phyloP scores from a whole-genome alignment of 2,329 filamentous ascomycete species.

The Pestalotiopsis sp. region DNA sequence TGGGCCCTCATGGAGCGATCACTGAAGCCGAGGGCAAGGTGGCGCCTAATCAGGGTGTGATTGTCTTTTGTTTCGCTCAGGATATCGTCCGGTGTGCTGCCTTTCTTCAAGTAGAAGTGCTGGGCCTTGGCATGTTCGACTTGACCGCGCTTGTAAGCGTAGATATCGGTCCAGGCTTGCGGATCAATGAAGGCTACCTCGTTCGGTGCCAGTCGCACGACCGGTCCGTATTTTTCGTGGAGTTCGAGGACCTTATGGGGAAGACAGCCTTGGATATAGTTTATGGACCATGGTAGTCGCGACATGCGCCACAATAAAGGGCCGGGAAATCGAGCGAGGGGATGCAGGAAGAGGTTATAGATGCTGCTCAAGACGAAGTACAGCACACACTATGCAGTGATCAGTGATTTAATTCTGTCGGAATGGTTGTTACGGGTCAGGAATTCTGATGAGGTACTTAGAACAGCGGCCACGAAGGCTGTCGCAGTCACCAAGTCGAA shows the following conservation, averaged over 20 bases:
- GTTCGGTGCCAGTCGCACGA: conserved; percentile 15
- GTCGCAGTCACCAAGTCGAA: neutral
- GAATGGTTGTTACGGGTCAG: neutral
- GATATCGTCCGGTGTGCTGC: neutral
- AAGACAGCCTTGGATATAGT: neutral
- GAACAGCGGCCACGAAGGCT: neutral
- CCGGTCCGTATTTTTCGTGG: conserved; percentile 17
- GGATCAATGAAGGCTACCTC: conserved; percentile 12
- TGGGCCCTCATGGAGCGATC: conserved; percentile 3
- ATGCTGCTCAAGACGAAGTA: neutral
- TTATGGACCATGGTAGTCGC: conserved; percentile 1
- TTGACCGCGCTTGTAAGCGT: neutral
- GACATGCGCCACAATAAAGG: conserved; percentile 9
- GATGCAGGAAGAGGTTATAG: conserved; percentile 14
- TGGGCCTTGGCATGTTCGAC: neutral
- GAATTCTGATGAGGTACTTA: neutral
- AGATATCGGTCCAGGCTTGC: conserved; percentile 4
- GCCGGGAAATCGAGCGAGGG: conserved; percentile 17
- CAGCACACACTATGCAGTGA: neutral
- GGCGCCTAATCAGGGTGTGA: neutral
- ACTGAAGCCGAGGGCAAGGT: neutral
- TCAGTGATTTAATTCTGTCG: neutral
- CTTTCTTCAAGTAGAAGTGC: neutral
- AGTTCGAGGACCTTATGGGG: conserved; percentile 4
- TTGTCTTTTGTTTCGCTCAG: neutral